These are phyloP conservation scores for Saccharomycopsis babjevae DNA, from an alignment of 805 yeast genomes.

Conservation along the genomic window DNA sequence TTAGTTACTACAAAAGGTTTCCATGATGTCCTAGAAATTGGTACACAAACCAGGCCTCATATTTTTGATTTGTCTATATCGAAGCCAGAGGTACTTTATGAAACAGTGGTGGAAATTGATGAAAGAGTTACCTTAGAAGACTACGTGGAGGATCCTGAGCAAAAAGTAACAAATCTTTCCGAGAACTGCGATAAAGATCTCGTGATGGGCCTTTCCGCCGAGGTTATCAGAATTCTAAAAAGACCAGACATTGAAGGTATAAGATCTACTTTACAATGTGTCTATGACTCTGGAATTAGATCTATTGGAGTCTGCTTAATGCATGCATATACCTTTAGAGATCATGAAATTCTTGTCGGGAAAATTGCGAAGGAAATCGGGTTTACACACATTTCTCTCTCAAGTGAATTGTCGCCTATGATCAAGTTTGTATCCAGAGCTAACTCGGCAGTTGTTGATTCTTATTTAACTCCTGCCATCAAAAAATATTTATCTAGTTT, in stretches of 20 bases:
- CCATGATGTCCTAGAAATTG: slow-evolving; percentile 70
- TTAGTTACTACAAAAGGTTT: slow-evolving; percentile 83
- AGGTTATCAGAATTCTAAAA: slow-evolving; percentile 47
- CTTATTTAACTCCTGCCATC: slow-evolving; percentile 74
- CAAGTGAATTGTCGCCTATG: slow-evolving; percentile 67
- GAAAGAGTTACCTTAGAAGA: slow-evolving; percentile 84
- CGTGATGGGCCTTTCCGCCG: slow-evolving; percentile 56
- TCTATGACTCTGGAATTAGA: slow-evolving; percentile 48
- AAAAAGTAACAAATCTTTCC: slow-evolving; percentile 20
- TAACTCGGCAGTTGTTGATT: slow-evolving; percentile 71
- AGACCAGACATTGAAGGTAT: slow-evolving; percentile 39
- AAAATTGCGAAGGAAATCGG: slow-evolving; percentile 54
- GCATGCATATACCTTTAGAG: slow-evolving; percentile 65
- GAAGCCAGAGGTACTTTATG: slow-evolving; percentile 63
- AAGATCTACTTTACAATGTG: slow-evolving; percentile 29
- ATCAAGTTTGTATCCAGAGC: slow-evolving; percentile 68
- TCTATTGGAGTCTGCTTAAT: slow-evolving; percentile 64
- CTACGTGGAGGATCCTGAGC: slow-evolving; percentile 62
- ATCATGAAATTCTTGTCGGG: slow-evolving; percentile 55
- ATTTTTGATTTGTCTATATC: slow-evolving; percentile 75
- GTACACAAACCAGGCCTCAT: slow-evolving; percentile 85
- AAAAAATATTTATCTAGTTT: slow-evolving; percentile 53
- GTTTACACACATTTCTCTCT: slow-evolving; percentile 56
- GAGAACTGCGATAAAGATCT: slow-evolving; percentile 25
- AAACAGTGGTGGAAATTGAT: slow-evolving; percentile 71